A percentile compares a stretch with the other conserved stretches of the same genome.
Conservation (phyloP, 2,329 filamentous ascomycete genomes). For the Talaromyces sp. region DNA sequence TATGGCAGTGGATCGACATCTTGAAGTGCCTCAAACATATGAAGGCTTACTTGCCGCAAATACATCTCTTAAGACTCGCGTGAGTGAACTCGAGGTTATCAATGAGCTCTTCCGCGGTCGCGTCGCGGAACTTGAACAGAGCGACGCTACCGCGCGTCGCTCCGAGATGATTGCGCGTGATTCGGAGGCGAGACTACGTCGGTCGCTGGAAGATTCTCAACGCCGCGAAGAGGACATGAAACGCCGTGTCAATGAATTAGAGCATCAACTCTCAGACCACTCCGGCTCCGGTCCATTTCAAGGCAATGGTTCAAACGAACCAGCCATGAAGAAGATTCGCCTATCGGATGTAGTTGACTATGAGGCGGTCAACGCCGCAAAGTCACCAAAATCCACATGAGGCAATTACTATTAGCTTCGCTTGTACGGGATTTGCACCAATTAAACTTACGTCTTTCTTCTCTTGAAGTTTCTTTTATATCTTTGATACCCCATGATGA, state of each 20-base stretch:
- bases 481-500: slow-evolving; percentile 20
- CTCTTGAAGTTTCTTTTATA: slow-evolving; percentile 26
- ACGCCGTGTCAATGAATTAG: slow-evolving; percentile 73
- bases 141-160: slow-evolving; percentile 64
- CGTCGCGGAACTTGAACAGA: slow-evolving; percentile 71
- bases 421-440: slow-evolving; percentile 1
- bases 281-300: slow-evolving; percentile 24
- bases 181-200: slow-evolving; percentile 53
- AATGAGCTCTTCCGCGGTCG: slow-evolving; percentile 75
- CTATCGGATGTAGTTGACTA: slow-evolving; percentile 54
- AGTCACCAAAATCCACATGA: slow-evolving; percentile 32
- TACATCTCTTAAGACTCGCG: slow-evolving; percentile 85
- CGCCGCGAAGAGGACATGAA: slow-evolving; percentile 77
- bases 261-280: slow-evolving; percentile 49
- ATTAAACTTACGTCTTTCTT: slow-evolving; percentile 15
- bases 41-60: slow-evolving; percentile 77
- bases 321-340: slow-evolving; percentile 54
- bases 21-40: slow-evolving; percentile 70
- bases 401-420: background rate
- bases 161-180: slow-evolving; percentile 55
- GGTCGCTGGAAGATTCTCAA: slow-evolving; percentile 71
- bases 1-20: slow-evolving; percentile 55
- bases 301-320: slow-evolving; percentile 38
- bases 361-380: slow-evolving; percentile 28
- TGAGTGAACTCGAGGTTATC: slow-evolving; percentile 93